Evolutionary conservation across 805 yeast species (phyloP).

Genomic region (Candida nonsorbophila): DNA sequence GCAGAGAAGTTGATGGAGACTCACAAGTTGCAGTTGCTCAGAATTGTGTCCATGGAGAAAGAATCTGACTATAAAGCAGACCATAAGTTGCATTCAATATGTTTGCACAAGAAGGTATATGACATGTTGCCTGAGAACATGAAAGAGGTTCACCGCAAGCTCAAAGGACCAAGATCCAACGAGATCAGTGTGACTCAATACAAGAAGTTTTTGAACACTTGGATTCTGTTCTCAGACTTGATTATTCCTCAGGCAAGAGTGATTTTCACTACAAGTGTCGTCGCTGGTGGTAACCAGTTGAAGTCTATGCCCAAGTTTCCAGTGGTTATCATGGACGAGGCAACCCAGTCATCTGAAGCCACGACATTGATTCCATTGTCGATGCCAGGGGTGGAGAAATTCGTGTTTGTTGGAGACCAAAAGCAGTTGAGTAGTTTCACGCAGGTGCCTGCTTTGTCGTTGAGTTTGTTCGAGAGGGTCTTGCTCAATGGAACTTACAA

Average conservation of each 20-base stretch:
- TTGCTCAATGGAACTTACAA: conserved; percentile 55
- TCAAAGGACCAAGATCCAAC: conserved; percentile 32
- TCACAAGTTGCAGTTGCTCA: conserved; percentile 46
- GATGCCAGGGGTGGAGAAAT: conserved; percentile 59
- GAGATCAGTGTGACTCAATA: conserved; percentile 42
- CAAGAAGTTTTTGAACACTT: conserved; percentile 43
- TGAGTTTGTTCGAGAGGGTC: conserved; percentile 66
- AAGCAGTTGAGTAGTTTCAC: conserved; percentile 70
- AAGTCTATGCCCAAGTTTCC: conserved; percentile 53
- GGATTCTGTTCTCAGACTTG: conserved; percentile 41
- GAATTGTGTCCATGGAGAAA: conserved; percentile 57
- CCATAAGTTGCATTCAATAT: conserved; percentile 56
- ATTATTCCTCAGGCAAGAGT: conserved; percentile 62
- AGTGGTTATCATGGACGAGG: conserved; percentile 73
- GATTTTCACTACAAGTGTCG: conserved; percentile 67
- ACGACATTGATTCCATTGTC: conserved; percentile 66
- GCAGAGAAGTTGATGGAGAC: conserved; percentile 59
- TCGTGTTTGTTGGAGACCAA: conserved; percentile 73
- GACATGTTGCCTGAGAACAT: conserved; percentile 43
- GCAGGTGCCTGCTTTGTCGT: conserved; percentile 58
- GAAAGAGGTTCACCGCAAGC: conserved; percentile 37
- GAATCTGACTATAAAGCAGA: conserved; percentile 53
- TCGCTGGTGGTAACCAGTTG: conserved; percentile 63
- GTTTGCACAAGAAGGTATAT: conserved; percentile 58
- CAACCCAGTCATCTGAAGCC: conserved; percentile 74